These are phyloP conservation scores for Angophora floribunda DNA, from an alignment of 345 rosid genomes.

Conservation along the genomic window DNA sequence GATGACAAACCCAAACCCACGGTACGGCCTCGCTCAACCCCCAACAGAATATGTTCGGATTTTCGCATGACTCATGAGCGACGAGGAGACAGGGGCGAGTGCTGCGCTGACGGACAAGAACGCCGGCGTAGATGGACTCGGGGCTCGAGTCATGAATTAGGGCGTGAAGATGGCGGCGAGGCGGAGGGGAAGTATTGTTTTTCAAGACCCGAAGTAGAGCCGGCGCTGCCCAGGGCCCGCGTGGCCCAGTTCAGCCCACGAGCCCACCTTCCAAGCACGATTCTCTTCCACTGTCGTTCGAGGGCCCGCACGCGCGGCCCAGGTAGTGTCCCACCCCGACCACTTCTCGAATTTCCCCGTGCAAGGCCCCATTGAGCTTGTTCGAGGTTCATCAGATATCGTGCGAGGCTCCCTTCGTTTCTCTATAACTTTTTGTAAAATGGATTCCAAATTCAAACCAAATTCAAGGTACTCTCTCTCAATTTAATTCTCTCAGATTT, in stretches of 20 bases:
- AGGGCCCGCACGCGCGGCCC: background rate
- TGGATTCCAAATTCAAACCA: too few relatives aligned
- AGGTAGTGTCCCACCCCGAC: background rate
- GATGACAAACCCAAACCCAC: too few relatives aligned
- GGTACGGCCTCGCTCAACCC: too few relatives aligned
- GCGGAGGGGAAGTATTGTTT: background rate
- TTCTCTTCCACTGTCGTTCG: background rate
- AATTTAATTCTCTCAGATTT: too few relatives aligned
- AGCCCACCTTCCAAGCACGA: background rate
- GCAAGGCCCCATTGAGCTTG: background rate
- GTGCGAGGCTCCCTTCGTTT: background rate
- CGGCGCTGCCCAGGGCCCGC: background rate
- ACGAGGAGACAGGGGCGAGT: background rate
- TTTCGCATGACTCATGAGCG: background rate
- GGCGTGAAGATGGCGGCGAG: background rate
- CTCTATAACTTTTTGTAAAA: background rate
- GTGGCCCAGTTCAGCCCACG: background rate
- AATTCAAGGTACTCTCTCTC: too few relatives aligned
- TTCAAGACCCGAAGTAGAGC: background rate
- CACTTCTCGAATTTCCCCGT: background rate
- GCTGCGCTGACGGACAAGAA: background rate
- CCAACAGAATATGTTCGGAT: background rate
- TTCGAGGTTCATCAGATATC: background rate
- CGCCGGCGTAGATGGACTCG: fast-evolving
- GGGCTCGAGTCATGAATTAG: background rate